Evolutionary conservation across 2,329 filamentous ascomycete species (phyloP), one percentile per base, ranked within the genome.

Genomic region (Diaporthe sp.): DNA sequence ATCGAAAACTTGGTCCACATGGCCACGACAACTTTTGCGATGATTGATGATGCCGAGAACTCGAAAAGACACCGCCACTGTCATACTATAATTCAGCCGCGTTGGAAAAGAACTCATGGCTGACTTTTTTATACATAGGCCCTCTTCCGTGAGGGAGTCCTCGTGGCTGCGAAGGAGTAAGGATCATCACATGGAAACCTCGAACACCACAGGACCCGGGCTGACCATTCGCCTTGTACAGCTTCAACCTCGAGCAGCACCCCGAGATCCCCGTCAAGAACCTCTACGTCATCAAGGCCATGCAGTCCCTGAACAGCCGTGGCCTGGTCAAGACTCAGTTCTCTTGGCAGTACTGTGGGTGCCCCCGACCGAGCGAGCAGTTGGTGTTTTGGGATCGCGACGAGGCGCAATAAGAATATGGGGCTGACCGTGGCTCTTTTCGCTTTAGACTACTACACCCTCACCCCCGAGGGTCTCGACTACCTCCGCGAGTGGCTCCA

Each of bases 401-500:
- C 17, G 20, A 57, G 42, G 20, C 13, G 2, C 20, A 22, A 39
- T 20, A 47, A 22, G 9, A 72, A 6, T 12, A 3, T 17, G 55
- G 67, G 28, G 31, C 73, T 75, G 57, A 75, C 39, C 28, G 31
- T 37, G 51, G 57, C 31, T 60, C 28, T 51, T 9, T 55, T 31
- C 51, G 17, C 28, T 49, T 55, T n/a, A 77, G 75, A 98, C 94
- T 99, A 99, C 94, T 99, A 99, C 94, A 98, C 97, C 89, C 94
- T 99, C 89, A 98, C 96, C 87, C 95, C 96, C 85, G 96, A 98
- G 92, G 97, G 97, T 90, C 96, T 99, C 87, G 96, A 98, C 91
- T 99, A 99, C 93, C 96, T 99, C 88, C 96, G 97, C 87, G 97
- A 99, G 92, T 99, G 97, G 97, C 96, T 99, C 84, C 97, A 99